Evolutionary conservation across 139 green algal species (phyloP).

Genomic region (Chlorella sp.): DNA sequence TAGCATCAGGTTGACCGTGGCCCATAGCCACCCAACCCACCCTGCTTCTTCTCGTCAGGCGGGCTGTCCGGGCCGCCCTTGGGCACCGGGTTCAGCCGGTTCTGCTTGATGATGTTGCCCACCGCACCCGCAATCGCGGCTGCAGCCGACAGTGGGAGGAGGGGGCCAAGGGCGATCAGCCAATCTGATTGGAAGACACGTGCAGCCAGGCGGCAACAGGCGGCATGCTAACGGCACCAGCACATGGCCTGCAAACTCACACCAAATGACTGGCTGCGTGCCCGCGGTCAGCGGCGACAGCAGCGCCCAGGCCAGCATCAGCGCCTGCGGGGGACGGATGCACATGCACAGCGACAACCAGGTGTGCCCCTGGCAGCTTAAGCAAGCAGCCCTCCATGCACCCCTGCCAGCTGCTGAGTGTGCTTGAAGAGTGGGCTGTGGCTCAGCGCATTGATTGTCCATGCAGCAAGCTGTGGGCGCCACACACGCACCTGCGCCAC

Average conservation of each 20-base stretch:
- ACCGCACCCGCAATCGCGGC: conserved; percentile 46
- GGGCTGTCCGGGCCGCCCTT: conserved; percentile 19
- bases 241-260: conserved; percentile 8
- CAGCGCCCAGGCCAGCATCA: conserved; percentile 53
- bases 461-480: too few species aligned
- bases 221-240: background rate
- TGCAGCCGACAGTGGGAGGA: conserved; percentile 6
- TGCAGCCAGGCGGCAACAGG: background rate
- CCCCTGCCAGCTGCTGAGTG: too few species aligned
- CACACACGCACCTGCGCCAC: background rate
- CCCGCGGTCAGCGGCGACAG: conserved; percentile 44
- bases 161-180: too few species aligned
- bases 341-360: too few species aligned
- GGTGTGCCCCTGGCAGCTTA: too few species aligned
- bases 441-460: too few species aligned
- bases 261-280: conserved; percentile 60
- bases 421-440: too few species aligned
- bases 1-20: too few species aligned
- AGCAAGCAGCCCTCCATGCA: too few species aligned
- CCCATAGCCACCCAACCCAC: too few species aligned
- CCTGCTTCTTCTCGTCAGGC: conserved; percentile 52
- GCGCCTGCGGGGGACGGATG: conserved; percentile 10
- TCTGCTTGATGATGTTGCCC: conserved; percentile 59
- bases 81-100: conserved; percentile 53
- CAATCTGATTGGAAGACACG: too few species aligned